Evolutionary conservation across 495 filamentous ascomycete species (phyloP).

Genomic region (Aspergillus conjunctus): DNA sequence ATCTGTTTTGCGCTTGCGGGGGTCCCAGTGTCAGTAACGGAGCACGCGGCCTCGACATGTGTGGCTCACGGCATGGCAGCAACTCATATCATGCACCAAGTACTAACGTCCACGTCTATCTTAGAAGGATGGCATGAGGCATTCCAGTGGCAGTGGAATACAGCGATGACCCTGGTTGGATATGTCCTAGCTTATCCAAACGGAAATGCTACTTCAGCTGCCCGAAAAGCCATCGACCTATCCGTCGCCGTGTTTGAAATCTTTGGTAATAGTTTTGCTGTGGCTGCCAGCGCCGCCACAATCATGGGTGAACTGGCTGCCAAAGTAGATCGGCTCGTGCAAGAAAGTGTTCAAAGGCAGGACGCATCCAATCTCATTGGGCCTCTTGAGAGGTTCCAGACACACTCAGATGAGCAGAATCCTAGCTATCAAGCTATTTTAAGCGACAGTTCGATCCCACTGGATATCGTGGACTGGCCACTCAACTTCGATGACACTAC

Average conservation of each 20-base stretch:
- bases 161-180: constrained; percentile 51
- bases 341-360: background rate
- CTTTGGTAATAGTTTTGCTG: constrained; percentile 46
- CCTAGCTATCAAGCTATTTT: background rate
- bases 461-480: background rate
- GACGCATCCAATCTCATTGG: too few relatives aligned
- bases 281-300: constrained; percentile 44
- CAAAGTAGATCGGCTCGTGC: constrained; percentile 28
- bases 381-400: background rate
- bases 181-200: constrained; percentile 49
- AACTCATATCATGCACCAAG: constrained; percentile 54
- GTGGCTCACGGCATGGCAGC: constrained; percentile 50
- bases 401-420: background rate
- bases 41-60: constrained; percentile 26
- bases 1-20: constrained; percentile 20
- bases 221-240: constrained; percentile 40
- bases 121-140: constrained; percentile 53
- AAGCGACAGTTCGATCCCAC: background rate
- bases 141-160: constrained; percentile 58
- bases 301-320: constrained; percentile 35
- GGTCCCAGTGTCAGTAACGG: background rate
- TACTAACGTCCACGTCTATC: constrained; percentile 44
- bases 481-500: background rate
- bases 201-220: constrained; percentile 26
- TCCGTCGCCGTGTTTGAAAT: constrained; percentile 48